These are phyloP conservation scores for Aureobasidium sp. DNA, from an alignment of 2,329 filamentous ascomycete species.

Conservation along the genomic window DNA sequence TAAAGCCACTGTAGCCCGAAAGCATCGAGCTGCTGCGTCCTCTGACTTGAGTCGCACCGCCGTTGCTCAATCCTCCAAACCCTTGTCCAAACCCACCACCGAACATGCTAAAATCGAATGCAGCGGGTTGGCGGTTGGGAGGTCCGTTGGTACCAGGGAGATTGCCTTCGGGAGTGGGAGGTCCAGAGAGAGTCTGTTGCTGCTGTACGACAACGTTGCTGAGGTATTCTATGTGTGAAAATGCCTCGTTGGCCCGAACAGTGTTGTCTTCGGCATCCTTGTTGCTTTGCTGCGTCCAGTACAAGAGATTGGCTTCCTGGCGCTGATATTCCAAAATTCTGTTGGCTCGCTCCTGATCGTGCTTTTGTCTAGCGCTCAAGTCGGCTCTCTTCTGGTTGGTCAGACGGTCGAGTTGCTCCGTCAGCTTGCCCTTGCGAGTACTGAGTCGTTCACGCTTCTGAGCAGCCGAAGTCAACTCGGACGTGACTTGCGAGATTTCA, in stretches of 20 bases:
- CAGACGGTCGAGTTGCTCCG: conserved; percentile 62
- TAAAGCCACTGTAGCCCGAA: conserved; percentile 43
- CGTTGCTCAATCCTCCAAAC: conserved; percentile 6
- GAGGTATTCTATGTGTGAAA: conserved; percentile 29
- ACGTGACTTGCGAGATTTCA: conserved; percentile 53
- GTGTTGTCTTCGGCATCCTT: conserved; percentile 29
- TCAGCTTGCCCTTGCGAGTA: conserved; percentile 61
- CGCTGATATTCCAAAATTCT: conserved; percentile 25
- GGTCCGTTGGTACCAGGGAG: conserved; percentile 42
- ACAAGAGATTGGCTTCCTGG: conserved; percentile 30
- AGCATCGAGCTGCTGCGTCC: conserved; percentile 45
- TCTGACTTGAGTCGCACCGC: conserved; percentile 28
- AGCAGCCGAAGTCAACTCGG: conserved; percentile 54
- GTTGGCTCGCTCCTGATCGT: conserved; percentile 24
- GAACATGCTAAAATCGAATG: conserved; percentile 16
- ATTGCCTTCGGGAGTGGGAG: conserved; percentile 49
- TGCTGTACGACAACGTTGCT: conserved; percentile 21
- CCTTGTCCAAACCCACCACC: conserved; percentile 13
- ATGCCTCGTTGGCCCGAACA: conserved; percentile 31
- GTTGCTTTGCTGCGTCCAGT: conserved; percentile 31
- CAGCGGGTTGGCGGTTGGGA: conserved; percentile 17
- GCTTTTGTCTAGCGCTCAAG: conserved; percentile 26
- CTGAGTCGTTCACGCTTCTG: conserved; percentile 66
- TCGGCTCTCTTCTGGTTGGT: conserved; percentile 56
- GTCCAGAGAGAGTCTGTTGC: conserved; percentile 18